Conservation (phyloP, 2,329 filamentous ascomycete genomes). For the Trichophyton equinum region DNA sequence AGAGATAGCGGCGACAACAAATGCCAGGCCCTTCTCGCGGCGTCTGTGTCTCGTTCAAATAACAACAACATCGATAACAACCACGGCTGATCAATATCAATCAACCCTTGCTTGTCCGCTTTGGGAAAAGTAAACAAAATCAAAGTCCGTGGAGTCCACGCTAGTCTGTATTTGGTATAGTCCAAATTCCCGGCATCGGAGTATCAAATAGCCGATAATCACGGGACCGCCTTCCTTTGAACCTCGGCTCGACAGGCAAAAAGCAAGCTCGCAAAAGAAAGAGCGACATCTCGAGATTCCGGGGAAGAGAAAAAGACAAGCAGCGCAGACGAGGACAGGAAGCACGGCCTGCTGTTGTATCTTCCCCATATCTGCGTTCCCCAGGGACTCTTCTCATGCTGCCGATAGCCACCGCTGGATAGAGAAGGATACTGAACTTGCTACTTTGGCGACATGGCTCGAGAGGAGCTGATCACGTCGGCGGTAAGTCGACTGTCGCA, state of each 20-base stretch:
- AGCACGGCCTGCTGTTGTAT: neutral
- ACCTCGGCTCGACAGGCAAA: neutral
- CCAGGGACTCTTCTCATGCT: neutral
- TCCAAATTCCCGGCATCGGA: neutral
- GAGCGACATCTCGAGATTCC: neutral
- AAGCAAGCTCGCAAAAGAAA: neutral
- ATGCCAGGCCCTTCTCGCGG: neutral
- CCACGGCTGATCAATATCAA: too few relatives aligned
- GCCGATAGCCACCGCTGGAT: neutral
- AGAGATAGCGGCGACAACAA: neutral
- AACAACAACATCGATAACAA: neutral
- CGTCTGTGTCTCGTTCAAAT: neutral
- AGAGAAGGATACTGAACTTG: neutral
- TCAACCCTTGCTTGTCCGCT: neutral
- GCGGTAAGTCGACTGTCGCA: conserved; percentile 44
- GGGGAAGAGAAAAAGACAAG: neutral
- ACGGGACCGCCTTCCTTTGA: neutral
- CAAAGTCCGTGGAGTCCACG: neutral
- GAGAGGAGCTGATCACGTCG: conserved; percentile 82
- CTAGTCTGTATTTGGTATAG: too few relatives aligned
- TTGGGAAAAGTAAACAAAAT: conserved; percentile 4
- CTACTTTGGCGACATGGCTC: conserved; percentile 54
- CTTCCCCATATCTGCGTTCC: neutral
- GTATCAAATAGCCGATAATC: neutral
- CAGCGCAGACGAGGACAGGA: neutral